A percentile compares a stretch with the other conserved stretches of the same genome.
phyloP scores from a whole-genome alignment of 805 yeast species.

The Teunomyces cretensis region DNA sequence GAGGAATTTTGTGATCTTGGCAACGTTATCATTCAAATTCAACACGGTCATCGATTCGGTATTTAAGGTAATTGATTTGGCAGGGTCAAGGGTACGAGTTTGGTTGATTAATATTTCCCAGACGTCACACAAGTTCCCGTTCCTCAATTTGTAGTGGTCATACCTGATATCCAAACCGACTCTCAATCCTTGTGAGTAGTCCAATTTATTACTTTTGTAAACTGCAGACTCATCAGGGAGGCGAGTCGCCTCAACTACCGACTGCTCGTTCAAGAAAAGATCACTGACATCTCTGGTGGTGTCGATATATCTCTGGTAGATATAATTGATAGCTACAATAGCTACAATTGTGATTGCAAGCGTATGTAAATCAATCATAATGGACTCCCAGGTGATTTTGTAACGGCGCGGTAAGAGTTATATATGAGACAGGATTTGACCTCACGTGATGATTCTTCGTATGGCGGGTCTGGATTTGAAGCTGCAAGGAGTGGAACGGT shows the following conservation, averaged over 20 bases:
- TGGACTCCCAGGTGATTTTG: background rate
- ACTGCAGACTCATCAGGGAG: constrained; percentile 68
- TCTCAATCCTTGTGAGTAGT: constrained; percentile 63
- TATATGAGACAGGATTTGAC: background rate
- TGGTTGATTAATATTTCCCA: constrained; percentile 53
- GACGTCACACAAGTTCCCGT: constrained; percentile 73
- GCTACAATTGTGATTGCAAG: constrained; percentile 19
- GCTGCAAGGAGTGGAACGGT: too few relatives aligned
- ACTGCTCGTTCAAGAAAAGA: constrained; percentile 60
- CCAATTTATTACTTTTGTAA: constrained; percentile 72
- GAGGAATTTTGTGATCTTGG: constrained; percentile 19
- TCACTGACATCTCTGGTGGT: constrained; percentile 55
- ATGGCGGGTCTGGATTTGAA: too few relatives aligned
- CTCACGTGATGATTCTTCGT: background rate
- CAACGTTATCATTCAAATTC: constrained; percentile 29
- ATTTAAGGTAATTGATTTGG: background rate
- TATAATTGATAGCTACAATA: constrained; percentile 16
- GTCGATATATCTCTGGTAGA: constrained; percentile 26
- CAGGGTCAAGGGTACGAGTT: constrained; percentile 11
- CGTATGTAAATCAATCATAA: constrained; percentile 6
- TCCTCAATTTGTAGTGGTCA: constrained; percentile 61
- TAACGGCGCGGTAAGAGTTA: background rate
- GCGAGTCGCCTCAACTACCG: constrained; percentile 65
- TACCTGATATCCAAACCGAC: constrained; percentile 67
- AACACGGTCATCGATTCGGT: constrained; percentile 15